These are phyloP conservation scores for Phytophthora aleatoria DNA, from an alignment of 352 stramenopile genomes.

Conservation along the genomic window DNA sequence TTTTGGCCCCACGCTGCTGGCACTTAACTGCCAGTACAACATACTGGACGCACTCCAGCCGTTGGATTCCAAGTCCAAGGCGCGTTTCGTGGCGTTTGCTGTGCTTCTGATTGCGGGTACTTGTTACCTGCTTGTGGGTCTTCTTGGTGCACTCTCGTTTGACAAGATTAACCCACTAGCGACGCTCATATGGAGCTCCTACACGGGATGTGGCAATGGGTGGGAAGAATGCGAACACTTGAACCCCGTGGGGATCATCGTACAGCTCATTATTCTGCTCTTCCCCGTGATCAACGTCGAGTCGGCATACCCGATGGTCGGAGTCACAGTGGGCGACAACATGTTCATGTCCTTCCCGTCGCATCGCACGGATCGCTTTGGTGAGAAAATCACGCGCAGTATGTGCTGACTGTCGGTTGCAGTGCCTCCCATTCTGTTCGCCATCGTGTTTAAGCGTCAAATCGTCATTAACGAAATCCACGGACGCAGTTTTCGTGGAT, in stretches of 20 bases:
- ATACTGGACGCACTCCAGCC: conserved; percentile 85
- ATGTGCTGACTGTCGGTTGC: conserved; percentile 71
- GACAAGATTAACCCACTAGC: conserved; percentile 82
- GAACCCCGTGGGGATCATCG: conserved; percentile 57
- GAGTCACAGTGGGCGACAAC: conserved; percentile 84
- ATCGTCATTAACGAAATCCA: too few species aligned
- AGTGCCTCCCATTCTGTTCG: conserved; percentile 71
- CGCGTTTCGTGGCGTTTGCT: conserved; percentile 64
- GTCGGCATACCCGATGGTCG: conserved; percentile 69
- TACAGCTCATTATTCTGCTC: conserved; percentile 83
- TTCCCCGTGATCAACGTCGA: conserved; percentile 87
- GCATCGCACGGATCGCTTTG: conserved; percentile 54
- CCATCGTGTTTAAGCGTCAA: conserved; percentile 80
- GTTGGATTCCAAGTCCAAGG: conserved; percentile 68
- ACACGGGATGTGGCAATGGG: conserved; percentile 82
- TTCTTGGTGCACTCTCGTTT: conserved; percentile 77
- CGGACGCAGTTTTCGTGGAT: too few species aligned
- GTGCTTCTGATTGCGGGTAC: conserved; percentile 65
- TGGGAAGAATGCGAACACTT: conserved; percentile 57
- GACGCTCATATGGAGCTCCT: conserved; percentile 80
- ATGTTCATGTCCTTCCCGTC: conserved; percentile 84
- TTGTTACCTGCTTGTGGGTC: conserved; percentile 77
- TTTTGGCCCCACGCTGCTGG: conserved; percentile 79
- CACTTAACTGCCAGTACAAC: conserved; percentile 90
- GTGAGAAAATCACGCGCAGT: conserved; percentile 49